phyloP scores from a whole-genome alignment of 345 rosid species.

The Linum trigynum region DNA sequence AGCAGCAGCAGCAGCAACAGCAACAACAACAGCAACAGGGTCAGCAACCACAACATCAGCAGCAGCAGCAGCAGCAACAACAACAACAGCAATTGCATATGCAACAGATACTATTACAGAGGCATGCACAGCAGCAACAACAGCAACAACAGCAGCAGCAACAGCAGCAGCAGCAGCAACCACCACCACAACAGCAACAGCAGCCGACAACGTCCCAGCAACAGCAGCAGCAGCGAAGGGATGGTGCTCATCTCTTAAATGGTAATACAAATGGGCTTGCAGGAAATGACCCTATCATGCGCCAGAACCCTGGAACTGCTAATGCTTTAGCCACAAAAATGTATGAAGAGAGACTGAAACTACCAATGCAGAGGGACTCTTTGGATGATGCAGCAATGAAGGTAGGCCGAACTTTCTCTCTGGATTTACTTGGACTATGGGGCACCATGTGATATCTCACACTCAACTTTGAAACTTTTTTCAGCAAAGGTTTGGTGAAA shows the following conservation, averaged over 20 bases:
- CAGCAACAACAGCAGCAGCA: conserved; percentile 13
- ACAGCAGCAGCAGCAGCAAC: no score
- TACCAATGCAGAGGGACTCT: conserved; percentile 45
- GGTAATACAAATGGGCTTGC: conserved; percentile 20
- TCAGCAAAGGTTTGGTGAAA: conserved; percentile 40
- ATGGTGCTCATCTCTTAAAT: conserved; percentile 25
- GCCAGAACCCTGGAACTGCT: conserved; percentile 31
- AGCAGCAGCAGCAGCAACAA: no score
- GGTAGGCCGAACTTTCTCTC: conserved; percentile 19
- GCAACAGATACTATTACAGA: conserved; percentile 9
- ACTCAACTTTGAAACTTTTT: conserved; percentile 5
- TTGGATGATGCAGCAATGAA: conserved; percentile 34
- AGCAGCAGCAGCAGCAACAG: conserved; percentile 22
- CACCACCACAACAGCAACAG: no score
- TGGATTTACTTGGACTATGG: background rate
- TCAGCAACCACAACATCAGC: conserved; percentile 1
- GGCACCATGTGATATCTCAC: no score
- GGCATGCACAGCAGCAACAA: conserved; percentile 25
- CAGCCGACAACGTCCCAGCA: no score
- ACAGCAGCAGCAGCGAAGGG: conserved; percentile 15
- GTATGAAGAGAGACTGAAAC: conserved; percentile 42
- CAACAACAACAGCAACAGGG: conserved; percentile 19
- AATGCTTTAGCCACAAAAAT: conserved; percentile 36
- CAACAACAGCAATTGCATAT: conserved; percentile 12
- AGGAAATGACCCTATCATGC: conserved; percentile 19